Evolutionary conservation across 192 early-diverging fungal genomes (phyloP), one percentile per base, ranked within the genome.

Genomic region (Backusella tarrabulga): DNA sequence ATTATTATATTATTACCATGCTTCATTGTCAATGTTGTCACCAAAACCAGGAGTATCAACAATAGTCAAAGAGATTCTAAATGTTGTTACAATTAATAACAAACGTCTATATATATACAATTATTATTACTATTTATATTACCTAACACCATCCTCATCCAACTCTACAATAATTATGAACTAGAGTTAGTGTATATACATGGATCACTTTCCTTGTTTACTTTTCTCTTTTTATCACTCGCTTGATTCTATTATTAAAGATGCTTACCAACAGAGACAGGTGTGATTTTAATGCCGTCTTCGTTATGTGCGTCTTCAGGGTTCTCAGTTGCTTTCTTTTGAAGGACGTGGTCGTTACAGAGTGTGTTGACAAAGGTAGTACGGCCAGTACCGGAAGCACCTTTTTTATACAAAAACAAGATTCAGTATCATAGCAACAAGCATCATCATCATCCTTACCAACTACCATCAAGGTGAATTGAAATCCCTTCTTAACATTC

Each of bases 21-120:
- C 87, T 85, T 97, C 96, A 79, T 97, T 95, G 85, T 99, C 97
- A 72, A 98, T 92, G 80, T 95, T 93, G 83, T 98, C 95, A 72
- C 97, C 98, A 85, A 98, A 99, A 12, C 98, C 98, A 34, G 98
- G 97, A 54, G 98, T 99, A 82, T 99, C 98, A 41, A 99, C 93
- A 77, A 99, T 93, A 26, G 97, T 99, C 67, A 99, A 91, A 50
- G 96, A 91, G 60, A 99, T 94, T 85, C 83, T 80, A 71, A 29
- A 32, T 32, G 32, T 32, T 15, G 40, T 54, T 14, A 40, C 26
- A 7, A 14, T 9, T 60, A 19, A 19, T 26, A 32, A 32, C 32
- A 32, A 0, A 32, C 0, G 32, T 3, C 0, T 32, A 32, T 32
- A 32, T 32, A 32, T 3, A 32, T 1, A 32, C 29, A 29, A 29